A percentile compares a stretch with the other conserved stretches of the same genome.
These are phyloP conservation scores for Amanita pseudoporphyria DNA, from an alignment of 768 basidiomycete species.

Conservation along the genomic window DNA sequence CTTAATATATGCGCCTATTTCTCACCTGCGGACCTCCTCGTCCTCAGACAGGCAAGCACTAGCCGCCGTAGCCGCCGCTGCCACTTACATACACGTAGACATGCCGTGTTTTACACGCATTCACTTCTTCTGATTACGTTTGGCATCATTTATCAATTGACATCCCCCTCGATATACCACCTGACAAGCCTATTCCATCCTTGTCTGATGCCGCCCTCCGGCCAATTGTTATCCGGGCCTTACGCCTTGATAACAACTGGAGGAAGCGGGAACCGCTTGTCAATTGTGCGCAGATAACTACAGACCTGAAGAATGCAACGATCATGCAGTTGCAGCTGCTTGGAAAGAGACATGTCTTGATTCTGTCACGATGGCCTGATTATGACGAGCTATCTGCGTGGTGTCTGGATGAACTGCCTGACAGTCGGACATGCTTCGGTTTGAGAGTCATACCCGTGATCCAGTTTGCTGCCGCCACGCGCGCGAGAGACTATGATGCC, in stretches of 20 bases:
- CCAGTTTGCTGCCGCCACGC: conserved; percentile 3
- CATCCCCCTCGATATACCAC: conserved; percentile 37
- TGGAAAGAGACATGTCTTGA: conserved; percentile 1
- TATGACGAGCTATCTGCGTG: conserved; percentile 5
- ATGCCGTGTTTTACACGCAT: conserved; percentile 51
- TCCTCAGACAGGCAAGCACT: conserved; percentile 37
- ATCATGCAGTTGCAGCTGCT: conserved; percentile 6
- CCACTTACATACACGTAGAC: conserved; percentile 30
- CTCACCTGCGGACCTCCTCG: conserved; percentile 31
- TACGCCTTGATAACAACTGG: conserved; percentile 47
- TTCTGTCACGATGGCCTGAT: conserved; percentile 2
- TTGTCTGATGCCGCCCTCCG: conserved; percentile 33
- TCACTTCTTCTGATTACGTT: conserved; percentile 39
- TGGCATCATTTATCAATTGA: conserved; percentile 43
- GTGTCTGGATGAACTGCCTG: neutral
- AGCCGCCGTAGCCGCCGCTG: neutral
- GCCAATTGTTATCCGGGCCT: conserved; percentile 28
- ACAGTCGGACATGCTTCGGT: neutral
- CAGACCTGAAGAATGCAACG: neutral
- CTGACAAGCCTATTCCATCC: conserved; percentile 18
- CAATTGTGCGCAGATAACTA: neutral
- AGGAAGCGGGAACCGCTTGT: conserved; percentile 1
- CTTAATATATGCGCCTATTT: conserved; percentile 26
- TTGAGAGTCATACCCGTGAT: conserved; percentile 4
- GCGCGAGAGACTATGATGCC: neutral